Percentiles rank a stretch among this genome's conserved stretches.
Conservation (phyloP, 225 moss, liverwort and hornwort species). For the Sphagnum contortum region DNA sequence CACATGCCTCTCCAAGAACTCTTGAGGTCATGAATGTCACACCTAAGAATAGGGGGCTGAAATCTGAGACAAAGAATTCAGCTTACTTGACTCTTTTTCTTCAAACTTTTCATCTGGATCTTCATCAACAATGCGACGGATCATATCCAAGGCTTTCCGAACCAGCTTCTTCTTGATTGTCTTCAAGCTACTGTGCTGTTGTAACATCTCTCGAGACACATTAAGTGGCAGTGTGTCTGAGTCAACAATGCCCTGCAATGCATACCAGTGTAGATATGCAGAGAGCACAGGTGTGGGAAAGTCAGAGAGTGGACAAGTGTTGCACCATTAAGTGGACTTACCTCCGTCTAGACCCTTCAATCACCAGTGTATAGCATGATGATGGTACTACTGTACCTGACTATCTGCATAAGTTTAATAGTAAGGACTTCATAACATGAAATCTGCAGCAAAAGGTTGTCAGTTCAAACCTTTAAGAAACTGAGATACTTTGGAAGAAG, state of each 20-base stretch:
- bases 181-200: constrained; percentile 55
- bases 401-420: too few relatives aligned
- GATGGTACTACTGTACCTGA: too few relatives aligned
- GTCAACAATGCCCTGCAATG: constrained; percentile 84
- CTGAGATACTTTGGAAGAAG: constrained; percentile 78
- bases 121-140: constrained; percentile 53
- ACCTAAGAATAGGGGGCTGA: too few relatives aligned
- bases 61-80: constrained; percentile 28
- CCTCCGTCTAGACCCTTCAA: too few relatives aligned
- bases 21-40: neutral
- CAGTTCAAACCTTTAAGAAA: constrained; percentile 54
- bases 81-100: constrained; percentile 44
- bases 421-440: too few relatives aligned
- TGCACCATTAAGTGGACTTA: neutral
- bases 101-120: constrained; percentile 65
- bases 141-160: constrained; percentile 82
- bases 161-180: constrained; percentile 83
- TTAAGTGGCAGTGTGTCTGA: constrained; percentile 69
- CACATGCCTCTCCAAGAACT: too few relatives aligned
- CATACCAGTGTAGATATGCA: neutral
- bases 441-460: too few relatives aligned
- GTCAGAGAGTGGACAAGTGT: too few relatives aligned
- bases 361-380: too few relatives aligned
- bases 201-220: constrained; percentile 84
- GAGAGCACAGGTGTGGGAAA: neutral